These are phyloP conservation scores for Cenchrus fungigraminus DNA, from an alignment of 176 grass and related monocot genomes.

Conservation along the genomic window DNA sequence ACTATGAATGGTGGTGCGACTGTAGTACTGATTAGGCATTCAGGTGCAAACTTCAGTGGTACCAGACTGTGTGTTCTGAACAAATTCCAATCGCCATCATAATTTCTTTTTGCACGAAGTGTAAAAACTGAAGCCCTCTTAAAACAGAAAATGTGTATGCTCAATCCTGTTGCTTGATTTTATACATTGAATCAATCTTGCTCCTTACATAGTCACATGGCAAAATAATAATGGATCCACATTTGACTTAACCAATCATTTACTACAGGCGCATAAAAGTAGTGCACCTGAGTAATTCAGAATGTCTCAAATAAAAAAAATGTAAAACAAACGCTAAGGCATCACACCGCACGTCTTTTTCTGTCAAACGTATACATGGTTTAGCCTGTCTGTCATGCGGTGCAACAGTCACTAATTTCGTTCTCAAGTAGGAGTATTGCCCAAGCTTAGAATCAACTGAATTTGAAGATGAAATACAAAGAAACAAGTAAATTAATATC, in stretches of 20 bases:
- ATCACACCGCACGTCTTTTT: background rate
- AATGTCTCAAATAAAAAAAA: background rate
- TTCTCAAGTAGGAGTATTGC: background rate
- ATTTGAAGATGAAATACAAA: background rate
- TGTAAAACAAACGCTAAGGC: background rate
- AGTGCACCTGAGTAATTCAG: background rate
- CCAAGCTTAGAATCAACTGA: background rate
- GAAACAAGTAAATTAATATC: background rate
- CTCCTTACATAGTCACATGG: background rate
- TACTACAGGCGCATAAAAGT: background rate
- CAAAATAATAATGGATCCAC: background rate
- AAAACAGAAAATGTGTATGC: background rate
- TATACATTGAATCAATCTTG: background rate
- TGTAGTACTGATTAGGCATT: background rate
- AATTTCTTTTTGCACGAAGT: background rate
- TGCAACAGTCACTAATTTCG: background rate
- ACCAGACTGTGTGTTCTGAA: background rate
- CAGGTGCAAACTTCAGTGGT: background rate
- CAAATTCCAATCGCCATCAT: background rate
- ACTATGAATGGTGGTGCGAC: too few relatives aligned
- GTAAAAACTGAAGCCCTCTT: background rate
- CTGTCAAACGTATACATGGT: background rate
- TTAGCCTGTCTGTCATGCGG: background rate
- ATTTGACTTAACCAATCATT: background rate
- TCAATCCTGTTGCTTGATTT: background rate